Evolutionary conservation across 345 rosid species (phyloP), one percentile per base, ranked within the genome.

Genomic region (Boechera retrofracta): DNA sequence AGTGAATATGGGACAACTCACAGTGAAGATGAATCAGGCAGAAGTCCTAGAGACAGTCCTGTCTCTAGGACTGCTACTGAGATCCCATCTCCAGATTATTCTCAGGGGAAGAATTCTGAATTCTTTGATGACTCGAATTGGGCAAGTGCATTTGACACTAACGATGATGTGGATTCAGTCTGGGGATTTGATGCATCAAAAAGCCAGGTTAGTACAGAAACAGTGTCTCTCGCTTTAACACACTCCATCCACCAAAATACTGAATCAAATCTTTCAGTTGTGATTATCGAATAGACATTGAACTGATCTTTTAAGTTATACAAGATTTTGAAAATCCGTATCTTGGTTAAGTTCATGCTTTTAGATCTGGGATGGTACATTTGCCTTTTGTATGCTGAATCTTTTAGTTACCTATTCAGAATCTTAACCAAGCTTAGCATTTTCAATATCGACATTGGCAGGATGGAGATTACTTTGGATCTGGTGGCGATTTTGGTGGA

Each of bases 81-180:
- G 79, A 81, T 87, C 73, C 88, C 94, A 47, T 88, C 98, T 57
- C 86, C 83, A 41, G 87, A 67, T 31, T 87, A 84, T 81, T 90
- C 91, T 48, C 91, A 86, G 47, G 87, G 77, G 28, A 91, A 85
- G 85, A 83, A 78, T 76, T 73, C 87, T 69, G 92, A 88, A 82
- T 87, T 87, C 76, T 94, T 89, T 73, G 99, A 95, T 79, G 99
- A 90, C 53, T 89, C 97, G 39, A 86, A 82, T 31, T 95, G 98
- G 99, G 78, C 82, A 53, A 97, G 98, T 71, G 94, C 93, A 47
- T 92, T 95, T 68, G 99, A 90, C 84, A 82, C 88, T 76, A 85
- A 86, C 60, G 98, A 95, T 83, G 99, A 95, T 81, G 82, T 83
- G 36, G 99, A 92, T 82, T 90, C 96, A 6, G 89, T 92, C 31